Evolutionary conservation across 768 basidiomycete genomes (phyloP).

Genomic region (Guyanaporus albipodus): DNA sequence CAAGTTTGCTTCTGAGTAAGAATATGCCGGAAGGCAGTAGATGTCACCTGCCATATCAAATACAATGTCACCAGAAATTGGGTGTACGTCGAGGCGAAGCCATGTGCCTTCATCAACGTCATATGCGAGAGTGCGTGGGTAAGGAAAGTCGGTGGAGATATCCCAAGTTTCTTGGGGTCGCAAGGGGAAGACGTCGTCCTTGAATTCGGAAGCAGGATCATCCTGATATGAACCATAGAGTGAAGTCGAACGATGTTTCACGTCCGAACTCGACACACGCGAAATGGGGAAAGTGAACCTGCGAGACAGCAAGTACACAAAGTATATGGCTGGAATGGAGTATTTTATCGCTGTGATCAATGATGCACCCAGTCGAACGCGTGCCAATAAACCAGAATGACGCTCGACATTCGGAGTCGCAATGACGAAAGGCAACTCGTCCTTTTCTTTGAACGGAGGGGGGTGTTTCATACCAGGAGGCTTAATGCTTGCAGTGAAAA

Average conservation of each 20-base stretch:
- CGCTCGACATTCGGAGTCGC: neutral
- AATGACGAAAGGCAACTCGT: slow-evolving; percentile 17
- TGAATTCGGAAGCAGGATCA: slow-evolving; percentile 42
- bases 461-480: slow-evolving; percentile 10
- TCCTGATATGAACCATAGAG: slow-evolving; percentile 12
- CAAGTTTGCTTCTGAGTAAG: slow-evolving; percentile 32
- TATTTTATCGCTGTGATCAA: slow-evolving; percentile 17
- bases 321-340: slow-evolving; percentile 16
- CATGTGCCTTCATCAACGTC: slow-evolving; percentile 74
- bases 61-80: slow-evolving; percentile 63
- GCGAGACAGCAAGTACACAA: slow-evolving; percentile 18
- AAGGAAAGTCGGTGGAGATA: slow-evolving; percentile 72
- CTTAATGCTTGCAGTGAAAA: slow-evolving; percentile 5
- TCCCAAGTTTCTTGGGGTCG: slow-evolving; percentile 58
- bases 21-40: slow-evolving; percentile 57
- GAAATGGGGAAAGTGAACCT: neutral
- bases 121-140: slow-evolving; percentile 61
- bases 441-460: slow-evolving; percentile 16
- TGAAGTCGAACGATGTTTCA: slow-evolving; percentile 5
- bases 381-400: neutral
- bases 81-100: slow-evolving; percentile 70
- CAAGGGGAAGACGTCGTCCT: slow-evolving; percentile 58
- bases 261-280: neutral
- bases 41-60: slow-evolving; percentile 76
- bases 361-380: neutral